Conservation (phyloP, 441 rosid genomes). For the Pelargonium fulgidum region DNA sequence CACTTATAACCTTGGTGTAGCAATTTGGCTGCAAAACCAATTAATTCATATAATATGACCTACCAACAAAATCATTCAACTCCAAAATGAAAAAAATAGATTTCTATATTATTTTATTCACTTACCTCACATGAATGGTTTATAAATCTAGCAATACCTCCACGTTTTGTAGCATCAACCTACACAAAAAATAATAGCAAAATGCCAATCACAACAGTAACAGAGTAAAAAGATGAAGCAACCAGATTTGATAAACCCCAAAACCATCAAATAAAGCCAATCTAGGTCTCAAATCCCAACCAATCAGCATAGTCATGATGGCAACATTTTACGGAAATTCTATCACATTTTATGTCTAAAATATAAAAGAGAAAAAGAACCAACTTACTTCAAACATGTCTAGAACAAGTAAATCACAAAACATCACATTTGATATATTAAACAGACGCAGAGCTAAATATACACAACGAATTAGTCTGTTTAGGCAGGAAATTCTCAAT, state of each 20-base stretch:
- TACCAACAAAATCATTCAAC: constrained; percentile 19
- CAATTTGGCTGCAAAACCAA: constrained; percentile 77
- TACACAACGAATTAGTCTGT: neutral
- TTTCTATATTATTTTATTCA: constrained; percentile 16
- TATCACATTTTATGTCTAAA: neutral
- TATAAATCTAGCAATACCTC: constrained; percentile 97
- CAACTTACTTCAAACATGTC: neutral
- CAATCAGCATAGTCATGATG: neutral
- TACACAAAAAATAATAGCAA: constrained; percentile 20
- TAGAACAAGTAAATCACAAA: neutral
- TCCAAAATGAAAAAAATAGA: constrained; percentile 21
- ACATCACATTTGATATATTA: neutral
- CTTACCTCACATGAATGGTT: constrained; percentile 96
- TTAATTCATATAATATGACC: constrained; percentile 22
- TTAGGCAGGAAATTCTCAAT: neutral
- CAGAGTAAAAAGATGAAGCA: neutral
- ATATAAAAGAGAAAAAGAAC: neutral
- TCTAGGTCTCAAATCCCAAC: neutral
- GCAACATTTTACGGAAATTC: neutral
- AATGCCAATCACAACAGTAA: neutral
- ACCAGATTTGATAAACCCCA: neutral
- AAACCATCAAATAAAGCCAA: neutral
- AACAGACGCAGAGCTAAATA: neutral
- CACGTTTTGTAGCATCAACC: constrained; percentile 99
- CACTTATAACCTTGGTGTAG: constrained; percentile 92